Conservation (phyloP, 1,284 basidiomycete species). For the Boletellus sp. region DNA sequence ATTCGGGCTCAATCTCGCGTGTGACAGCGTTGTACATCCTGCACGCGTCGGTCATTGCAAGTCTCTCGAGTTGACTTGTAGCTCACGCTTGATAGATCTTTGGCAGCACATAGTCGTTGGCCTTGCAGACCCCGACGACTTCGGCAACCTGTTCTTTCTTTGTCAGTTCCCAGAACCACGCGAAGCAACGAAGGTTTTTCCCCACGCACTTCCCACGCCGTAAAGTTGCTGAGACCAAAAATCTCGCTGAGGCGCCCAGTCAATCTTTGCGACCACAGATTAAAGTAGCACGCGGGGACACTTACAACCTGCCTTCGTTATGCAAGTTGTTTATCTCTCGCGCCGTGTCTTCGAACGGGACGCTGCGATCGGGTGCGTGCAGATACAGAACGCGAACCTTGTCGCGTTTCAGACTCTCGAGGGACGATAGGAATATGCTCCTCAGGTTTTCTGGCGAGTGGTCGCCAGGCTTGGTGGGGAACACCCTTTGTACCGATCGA, state of each 20-base stretch:
- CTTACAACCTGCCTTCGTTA: conserved; percentile 35
- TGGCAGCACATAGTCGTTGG: conserved; percentile 49
- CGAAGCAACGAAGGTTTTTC: neutral
- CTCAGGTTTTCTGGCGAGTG: conserved; percentile 33
- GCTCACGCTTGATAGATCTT: conserved; percentile 49
- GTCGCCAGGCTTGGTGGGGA: conserved; percentile 32
- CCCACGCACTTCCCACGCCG: conserved; percentile 25
- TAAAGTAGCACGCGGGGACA: neutral
- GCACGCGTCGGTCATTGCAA: too few relatives aligned
- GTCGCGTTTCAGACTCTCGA: conserved; percentile 28
- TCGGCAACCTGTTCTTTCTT: conserved; percentile 46
- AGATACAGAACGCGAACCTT: conserved; percentile 46
- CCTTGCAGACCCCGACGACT: conserved; percentile 49
- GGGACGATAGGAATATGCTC: conserved; percentile 32
- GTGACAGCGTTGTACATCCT: conserved; percentile 55
- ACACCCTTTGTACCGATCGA: conserved; percentile 25
- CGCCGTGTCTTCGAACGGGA: conserved; percentile 48
- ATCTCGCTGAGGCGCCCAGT: conserved; percentile 20
- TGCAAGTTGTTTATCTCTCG: conserved; percentile 47
- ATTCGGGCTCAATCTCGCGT: conserved; percentile 51
- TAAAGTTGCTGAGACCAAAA: conserved; percentile 30
- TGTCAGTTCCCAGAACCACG: neutral
- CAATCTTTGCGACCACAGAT: neutral
- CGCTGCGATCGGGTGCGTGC: conserved; percentile 49
- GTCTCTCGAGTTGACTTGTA: too few relatives aligned